These are phyloP conservation scores for Fraxinus pennsylvanica DNA, from an alignment of 257 asterid genomes.

Conservation along the genomic window DNA sequence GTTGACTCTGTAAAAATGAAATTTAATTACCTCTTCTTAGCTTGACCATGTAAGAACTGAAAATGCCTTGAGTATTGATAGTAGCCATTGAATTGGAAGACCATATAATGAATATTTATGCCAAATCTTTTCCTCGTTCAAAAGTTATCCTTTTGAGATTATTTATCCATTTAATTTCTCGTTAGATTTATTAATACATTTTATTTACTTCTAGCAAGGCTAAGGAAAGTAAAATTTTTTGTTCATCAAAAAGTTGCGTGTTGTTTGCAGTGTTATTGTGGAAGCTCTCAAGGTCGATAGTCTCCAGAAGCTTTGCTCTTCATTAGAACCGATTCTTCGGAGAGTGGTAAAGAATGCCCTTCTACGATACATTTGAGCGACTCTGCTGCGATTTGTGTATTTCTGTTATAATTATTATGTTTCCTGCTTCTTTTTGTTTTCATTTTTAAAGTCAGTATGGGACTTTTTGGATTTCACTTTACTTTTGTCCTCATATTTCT, in stretches of 20 bases:
- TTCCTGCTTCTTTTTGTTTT: too few relatives aligned
- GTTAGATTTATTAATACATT: background rate
- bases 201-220: background rate
- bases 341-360: slow-evolving; percentile 70
- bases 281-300: slow-evolving; percentile 96
- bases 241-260: slow-evolving; percentile 4
- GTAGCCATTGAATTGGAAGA: background rate
- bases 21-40: background rate
- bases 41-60: background rate
- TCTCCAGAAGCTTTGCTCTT: slow-evolving; percentile 95
- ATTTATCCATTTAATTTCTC: background rate
- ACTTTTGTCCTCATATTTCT: background rate
- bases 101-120: background rate
- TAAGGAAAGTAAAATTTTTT: background rate
- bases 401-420: background rate
- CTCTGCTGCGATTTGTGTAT: slow-evolving; percentile 8
- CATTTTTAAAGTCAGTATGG: background rate
- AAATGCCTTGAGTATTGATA: background rate
- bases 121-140: background rate
- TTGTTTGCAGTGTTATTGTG: slow-evolving; percentile 81
- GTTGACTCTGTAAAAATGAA: background rate
- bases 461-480: background rate
- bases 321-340: slow-evolving; percentile 92
- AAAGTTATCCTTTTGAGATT: slow-evolving; percentile 1
- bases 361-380: background rate